Conservation (phyloP, 2,329 filamentous ascomycete genomes). For the Teratosphaeria viscida region DNA sequence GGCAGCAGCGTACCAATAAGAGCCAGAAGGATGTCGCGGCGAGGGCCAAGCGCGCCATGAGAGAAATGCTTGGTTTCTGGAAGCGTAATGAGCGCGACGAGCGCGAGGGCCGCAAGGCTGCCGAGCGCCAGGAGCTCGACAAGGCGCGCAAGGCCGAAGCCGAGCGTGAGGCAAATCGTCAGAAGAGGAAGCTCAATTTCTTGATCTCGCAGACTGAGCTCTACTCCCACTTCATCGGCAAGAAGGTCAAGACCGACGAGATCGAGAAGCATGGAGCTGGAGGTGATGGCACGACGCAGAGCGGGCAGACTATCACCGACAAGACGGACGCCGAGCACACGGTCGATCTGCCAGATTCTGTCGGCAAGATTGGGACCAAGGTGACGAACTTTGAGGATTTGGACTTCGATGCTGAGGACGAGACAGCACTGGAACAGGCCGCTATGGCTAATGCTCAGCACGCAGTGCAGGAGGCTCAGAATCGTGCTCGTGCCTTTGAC, state of each 20-base stretch:
- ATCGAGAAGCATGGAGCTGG: slow-evolving; percentile 85
- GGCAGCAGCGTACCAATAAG: slow-evolving; percentile 97
- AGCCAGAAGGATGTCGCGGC: slow-evolving; percentile 96
- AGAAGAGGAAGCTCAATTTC: slow-evolving; percentile 99
- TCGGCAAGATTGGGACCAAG: slow-evolving; percentile 49
- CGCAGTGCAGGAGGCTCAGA: slow-evolving; percentile 86
- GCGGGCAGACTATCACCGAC: slow-evolving; percentile 38
- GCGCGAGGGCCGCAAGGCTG: slow-evolving; percentile 83
- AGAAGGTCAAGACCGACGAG: slow-evolving; percentile 97
- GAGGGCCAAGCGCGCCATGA: slow-evolving; percentile 93
- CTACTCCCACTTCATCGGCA: slow-evolving; percentile 98
- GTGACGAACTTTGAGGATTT: slow-evolving; percentile 91
- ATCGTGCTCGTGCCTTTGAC: slow-evolving; percentile 89
- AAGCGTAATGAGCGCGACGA: slow-evolving; percentile 98
- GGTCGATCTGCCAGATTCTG: slow-evolving; percentile 38
- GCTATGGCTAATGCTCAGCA: slow-evolving; percentile 94
- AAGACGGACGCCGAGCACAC: slow-evolving; percentile 32
- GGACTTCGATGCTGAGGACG: slow-evolving; percentile 92
- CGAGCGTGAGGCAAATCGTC: slow-evolving; percentile 90
- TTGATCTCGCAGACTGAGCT: slow-evolving; percentile 97
- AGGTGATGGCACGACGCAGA: slow-evolving; percentile 50
- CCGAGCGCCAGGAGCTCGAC: slow-evolving; percentile 91
- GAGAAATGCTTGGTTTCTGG: slow-evolving; percentile 99
- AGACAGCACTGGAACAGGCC: slow-evolving; percentile 66
- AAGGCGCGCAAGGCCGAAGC: slow-evolving; percentile 95